Conservation (phyloP, 176 grass and related monocot species). For the Phyllostachys edulis region DNA sequence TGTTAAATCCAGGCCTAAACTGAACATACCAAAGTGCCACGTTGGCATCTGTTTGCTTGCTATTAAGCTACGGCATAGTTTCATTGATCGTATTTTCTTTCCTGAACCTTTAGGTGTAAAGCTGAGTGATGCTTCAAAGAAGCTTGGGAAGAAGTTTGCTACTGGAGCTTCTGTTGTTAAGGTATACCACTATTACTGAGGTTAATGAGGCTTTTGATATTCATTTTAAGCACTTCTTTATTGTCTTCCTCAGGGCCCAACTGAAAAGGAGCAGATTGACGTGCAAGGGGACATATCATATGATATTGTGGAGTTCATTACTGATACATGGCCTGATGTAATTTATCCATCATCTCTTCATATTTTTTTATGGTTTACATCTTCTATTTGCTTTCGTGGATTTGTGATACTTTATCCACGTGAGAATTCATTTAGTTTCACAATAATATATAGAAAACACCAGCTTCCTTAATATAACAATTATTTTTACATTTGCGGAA, state of each 20-base stretch:
- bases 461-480: background rate
- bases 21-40: background rate
- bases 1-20: background rate
- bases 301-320: constrained; percentile 93
- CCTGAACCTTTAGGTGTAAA: constrained; percentile 65
- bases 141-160: constrained; percentile 98
- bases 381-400: background rate
- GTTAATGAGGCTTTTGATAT: background rate
- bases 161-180: constrained; percentile 99
- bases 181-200: constrained; percentile 35
- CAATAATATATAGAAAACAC: background rate
- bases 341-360: constrained; percentile 31
- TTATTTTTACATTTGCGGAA: background rate
- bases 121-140: constrained; percentile 95
- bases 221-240: background rate
- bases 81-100: constrained; percentile 16
- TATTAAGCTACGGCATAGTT: background rate
- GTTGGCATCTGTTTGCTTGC: background rate
- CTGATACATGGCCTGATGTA: constrained; percentile 97
- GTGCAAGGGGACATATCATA: constrained; percentile 99
- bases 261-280: constrained; percentile 99
- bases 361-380: constrained; percentile 19
- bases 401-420: background rate
- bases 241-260: constrained; percentile 64
- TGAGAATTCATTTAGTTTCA: background rate